Evolutionary conservation across 345 rosid species (phyloP), one percentile per base, ranked within the genome.

Genomic region (Pugionium cornutum): DNA sequence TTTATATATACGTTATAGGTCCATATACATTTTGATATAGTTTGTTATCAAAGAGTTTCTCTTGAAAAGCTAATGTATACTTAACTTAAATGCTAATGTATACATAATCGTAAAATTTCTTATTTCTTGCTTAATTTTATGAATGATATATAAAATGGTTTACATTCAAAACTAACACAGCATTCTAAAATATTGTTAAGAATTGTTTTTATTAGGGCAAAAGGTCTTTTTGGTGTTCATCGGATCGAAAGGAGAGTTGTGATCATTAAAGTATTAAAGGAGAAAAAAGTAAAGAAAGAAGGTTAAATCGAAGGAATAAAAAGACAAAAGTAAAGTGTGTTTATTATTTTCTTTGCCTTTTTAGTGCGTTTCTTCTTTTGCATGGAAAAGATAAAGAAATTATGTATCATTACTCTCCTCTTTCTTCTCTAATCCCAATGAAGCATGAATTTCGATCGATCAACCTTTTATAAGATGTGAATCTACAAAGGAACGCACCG

Each of bases 231-330:
- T 66, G 67, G 43, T 66, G 57, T 66, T 66, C 67, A 73, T 73
- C 72, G 62, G 76, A 73, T 66, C 62, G 52, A 73, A 73, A 66
- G 67, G 41, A n/a, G 51, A 52, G 72, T 66, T 52, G 45, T 59
- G 45, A 73, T 66, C 57, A 73, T 73, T 73, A 73, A 73, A 73
- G 76, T 73, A 59, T 45, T 73, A 73, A 73, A 67, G 69, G 59
- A 41, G 77, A 62, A 31, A 66, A 67, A 74, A n/a, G 68, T 54
- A 67, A 61, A 74, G 68, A 40, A 49, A 32, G 67, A 67, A 67
- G 57, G 65, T 74, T 60, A 60, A 60, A 67, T 67, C 68, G 45
- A 74, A 46, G 68, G 48, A 41, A 60, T 66, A 27, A 66, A 52
- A 58, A 41, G 50, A 11, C 6, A 37, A 56, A 72, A 66, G 57